Evolutionary conservation across 2,329 filamentous ascomycete genomes (phyloP), one percentile per base, ranked within the genome.

Genomic region (Trichoderma breve): DNA sequence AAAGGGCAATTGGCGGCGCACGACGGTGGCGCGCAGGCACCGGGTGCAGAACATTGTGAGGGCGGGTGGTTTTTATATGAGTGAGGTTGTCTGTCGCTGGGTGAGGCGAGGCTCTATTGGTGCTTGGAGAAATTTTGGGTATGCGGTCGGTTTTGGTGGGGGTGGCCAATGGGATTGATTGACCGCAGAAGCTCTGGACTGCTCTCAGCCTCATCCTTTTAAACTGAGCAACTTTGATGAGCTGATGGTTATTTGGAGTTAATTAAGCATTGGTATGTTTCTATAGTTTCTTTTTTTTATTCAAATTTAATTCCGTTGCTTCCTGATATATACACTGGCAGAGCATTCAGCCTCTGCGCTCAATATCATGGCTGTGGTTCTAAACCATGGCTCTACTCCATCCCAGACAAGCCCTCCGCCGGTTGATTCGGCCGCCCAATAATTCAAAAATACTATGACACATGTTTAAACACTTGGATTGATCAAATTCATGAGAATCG

Each of bases 1-100:
- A 39, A 80, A 64, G 9, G 77, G 76, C 32, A 81, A 76, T 68
- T 78, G 76, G 32, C 77, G 78, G 73, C 76, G 78, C 66, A 77
- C 72, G 61, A 80, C 74, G 73, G 80, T 76, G 71, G 84, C 81
- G 72, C 85, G 85, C 66, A 90, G 81, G 79, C 88, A 90, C 75
- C 82, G 77, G 74, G 80, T 79, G 78, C 83, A 84, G 74, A 84
- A 80, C 83, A 84, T 84, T 71, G 74, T 79, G 76, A 73, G 77
- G 73, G 18, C 58, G 58, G 68, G 69, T 65, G 36, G 72, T 72
- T 62, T 62, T 9, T 57, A 57, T 39, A 55, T 34, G 53, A 74
- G 74, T 73, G 69, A 74, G 74, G 74, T 79, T 79, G 74, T 79
- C 79, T 76, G 76, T 74, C 60, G 74, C 66, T 70, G 76, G 74